Percentiles rank a stretch among this genome's conserved stretches.
Evolutionary conservation across 345 rosid species (phyloP).

Genomic region (Eucalyptus fibrosa): DNA sequence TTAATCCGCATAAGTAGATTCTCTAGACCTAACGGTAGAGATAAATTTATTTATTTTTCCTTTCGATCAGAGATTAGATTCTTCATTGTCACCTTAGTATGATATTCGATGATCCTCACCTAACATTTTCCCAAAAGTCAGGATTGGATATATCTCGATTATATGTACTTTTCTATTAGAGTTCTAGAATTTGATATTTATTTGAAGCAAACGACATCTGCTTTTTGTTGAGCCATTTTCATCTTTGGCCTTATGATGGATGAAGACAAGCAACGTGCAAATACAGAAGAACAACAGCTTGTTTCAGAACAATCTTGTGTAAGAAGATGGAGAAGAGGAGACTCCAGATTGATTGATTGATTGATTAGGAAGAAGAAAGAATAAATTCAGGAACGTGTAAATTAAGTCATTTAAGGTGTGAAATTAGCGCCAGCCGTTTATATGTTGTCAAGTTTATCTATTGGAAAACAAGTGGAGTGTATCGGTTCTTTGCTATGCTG

Average conservation of each 20-base stretch:
- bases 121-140: neutral
- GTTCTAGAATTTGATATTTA: neutral
- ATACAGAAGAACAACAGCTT: neutral
- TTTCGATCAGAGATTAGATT: neutral
- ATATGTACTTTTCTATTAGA: neutral
- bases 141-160: neutral
- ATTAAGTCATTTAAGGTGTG: neutral
- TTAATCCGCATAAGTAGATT: neutral
- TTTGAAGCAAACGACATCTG: neutral
- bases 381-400: neutral
- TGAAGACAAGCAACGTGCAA: neutral
- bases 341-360: neutral
- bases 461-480: neutral
- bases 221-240: neutral
- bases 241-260: neutral
- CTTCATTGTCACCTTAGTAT: neutral
- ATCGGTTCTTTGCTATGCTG: neutral
- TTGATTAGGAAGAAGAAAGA: neutral
- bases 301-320: neutral
- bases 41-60: neutral
- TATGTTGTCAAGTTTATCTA: neutral
- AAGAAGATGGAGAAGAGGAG: neutral
- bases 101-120: neutral
- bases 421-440: neutral
- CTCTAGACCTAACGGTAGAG: neutral